Evolutionary conservation across 2,329 filamentous ascomycete species (phyloP).

Genomic region (Diaporthe citrichinensis): DNA sequence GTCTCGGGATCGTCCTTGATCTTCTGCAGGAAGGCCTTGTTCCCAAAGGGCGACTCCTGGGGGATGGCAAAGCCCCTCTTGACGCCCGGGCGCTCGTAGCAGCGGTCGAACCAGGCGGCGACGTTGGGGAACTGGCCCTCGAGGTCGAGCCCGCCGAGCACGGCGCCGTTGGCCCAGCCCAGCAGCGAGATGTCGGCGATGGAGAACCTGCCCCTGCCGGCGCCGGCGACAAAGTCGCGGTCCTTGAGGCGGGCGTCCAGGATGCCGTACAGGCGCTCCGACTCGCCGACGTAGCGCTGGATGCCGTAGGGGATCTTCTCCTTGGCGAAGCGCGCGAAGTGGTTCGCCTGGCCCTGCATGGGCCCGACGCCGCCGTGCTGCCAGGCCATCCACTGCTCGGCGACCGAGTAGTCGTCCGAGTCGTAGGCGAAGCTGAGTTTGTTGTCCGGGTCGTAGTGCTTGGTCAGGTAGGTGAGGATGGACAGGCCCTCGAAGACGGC

Average conservation of each 20-base stretch:
- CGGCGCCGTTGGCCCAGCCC: slow-evolving; percentile 75
- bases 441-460: slow-evolving; percentile 78
- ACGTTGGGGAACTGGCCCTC: slow-evolving; percentile 73
- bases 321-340: slow-evolving; percentile 78
- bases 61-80: slow-evolving; percentile 77
- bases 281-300: slow-evolving; percentile 83
- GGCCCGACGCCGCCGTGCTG: slow-evolving; percentile 83
- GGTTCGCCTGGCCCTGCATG: slow-evolving; percentile 81
- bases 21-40: slow-evolving; percentile 56
- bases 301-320: slow-evolving; percentile 79
- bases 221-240: slow-evolving; percentile 68
- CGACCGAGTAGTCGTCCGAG: slow-evolving; percentile 54
- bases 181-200: slow-evolving; percentile 81
- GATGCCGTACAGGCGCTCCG: slow-evolving; percentile 79
- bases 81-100: slow-evolving; percentile 71
- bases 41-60: slow-evolving; percentile 54
- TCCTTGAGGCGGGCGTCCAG: slow-evolving; percentile 74
- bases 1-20: slow-evolving; percentile 60
- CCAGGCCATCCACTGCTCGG: slow-evolving; percentile 76
- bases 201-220: slow-evolving; percentile 68
- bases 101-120: slow-evolving; percentile 75
- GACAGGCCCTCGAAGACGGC: slow-evolving; percentile 81
- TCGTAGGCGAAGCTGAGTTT: slow-evolving; percentile 72
- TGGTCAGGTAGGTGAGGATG: slow-evolving; percentile 80
- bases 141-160: slow-evolving; percentile 74